phyloP scores from a whole-genome alignment of 1,139 yeast genomes.

The Entelexis paramagnoliae region DNA sequence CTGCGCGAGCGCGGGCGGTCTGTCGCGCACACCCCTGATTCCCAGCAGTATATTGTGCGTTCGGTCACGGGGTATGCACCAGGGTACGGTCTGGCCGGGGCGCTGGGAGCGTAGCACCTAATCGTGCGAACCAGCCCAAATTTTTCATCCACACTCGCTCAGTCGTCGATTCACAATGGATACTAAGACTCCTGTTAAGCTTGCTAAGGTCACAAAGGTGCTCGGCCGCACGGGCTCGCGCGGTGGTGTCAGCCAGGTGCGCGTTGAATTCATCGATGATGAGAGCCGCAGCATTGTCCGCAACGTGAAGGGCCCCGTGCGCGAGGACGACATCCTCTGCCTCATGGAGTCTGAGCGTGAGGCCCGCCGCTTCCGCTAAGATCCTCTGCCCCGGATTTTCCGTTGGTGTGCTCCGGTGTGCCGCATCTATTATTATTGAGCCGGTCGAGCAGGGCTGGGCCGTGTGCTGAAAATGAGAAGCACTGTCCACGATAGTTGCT shows the following conservation, averaged over 20 bases:
- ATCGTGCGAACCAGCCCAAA: conserved; percentile 6
- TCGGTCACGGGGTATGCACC: not conserved
- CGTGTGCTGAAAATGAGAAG: conserved; percentile 6
- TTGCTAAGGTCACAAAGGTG: conserved; percentile 98
- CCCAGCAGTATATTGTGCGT: not conserved
- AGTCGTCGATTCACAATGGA: conserved; percentile 29
- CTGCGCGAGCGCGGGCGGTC: not conserved
- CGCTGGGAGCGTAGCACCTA: not conserved
- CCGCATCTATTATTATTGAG: conserved; percentile 11
- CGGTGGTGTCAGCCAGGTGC: conserved; percentile 99
- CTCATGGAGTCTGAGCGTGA: conserved; percentile 99
- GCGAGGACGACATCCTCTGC: conserved; percentile 98
- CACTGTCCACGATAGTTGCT: conserved; percentile 2
- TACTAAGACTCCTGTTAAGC: conserved; percentile 70
- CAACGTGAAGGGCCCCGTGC: conserved; percentile 99
- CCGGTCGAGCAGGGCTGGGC: conserved; percentile 15
- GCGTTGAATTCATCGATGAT: conserved; percentile 99
- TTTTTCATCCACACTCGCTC: conserved; percentile 10
- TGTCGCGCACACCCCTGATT: too few relatives aligned
- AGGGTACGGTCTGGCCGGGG: conserved; percentile 4
- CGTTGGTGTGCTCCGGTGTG: not conserved
- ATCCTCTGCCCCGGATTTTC: not conserved
- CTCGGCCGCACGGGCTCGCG: conserved; percentile 99
- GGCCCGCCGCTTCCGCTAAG: conserved; percentile 59
- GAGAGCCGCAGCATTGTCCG: conserved; percentile 97